Evolutionary conservation across 73 alveolate genomes (phyloP).

Genomic region (Blepharisma stoltei): DNA sequence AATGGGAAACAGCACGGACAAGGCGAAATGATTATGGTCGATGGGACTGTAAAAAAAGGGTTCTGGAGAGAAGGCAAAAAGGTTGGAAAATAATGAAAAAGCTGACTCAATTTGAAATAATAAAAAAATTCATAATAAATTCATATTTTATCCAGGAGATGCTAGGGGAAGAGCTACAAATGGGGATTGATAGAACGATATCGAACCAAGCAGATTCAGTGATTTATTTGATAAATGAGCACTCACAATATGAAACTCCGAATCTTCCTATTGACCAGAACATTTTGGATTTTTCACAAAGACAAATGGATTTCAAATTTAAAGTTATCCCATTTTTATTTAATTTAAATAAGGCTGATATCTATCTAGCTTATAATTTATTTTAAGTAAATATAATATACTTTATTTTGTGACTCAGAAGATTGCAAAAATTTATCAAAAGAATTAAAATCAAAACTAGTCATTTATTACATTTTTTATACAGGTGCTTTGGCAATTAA

Average conservation of each 20-base stretch:
- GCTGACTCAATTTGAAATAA: no score
- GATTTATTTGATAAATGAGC: no score
- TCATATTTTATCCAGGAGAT: no score
- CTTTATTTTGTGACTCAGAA: background rate
- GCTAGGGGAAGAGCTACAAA: no score
- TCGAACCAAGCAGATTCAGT: no score
- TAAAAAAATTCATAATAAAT: no score
- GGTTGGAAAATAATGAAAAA: no score
- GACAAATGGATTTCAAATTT: background rate
- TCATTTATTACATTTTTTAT: background rate
- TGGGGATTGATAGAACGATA: no score
- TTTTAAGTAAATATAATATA: background rate
- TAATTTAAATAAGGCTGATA: background rate
- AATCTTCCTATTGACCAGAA: conserved; percentile 8
- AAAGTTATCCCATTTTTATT: background rate
- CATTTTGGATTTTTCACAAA: background rate
- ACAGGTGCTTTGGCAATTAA: background rate
- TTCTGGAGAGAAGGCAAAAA: conserved; percentile 51
- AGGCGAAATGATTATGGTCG: conserved; percentile 56
- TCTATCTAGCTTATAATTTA: background rate
- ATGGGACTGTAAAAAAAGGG: conserved; percentile 54
- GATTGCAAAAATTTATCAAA: background rate
- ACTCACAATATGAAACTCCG: background rate
- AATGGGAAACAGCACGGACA: conserved; percentile 81
- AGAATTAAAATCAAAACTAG: background rate